These are phyloP conservation scores for Ustilago bromivora DNA, from an alignment of 1,284 basidiomycete genomes.

Conservation along the genomic window DNA sequence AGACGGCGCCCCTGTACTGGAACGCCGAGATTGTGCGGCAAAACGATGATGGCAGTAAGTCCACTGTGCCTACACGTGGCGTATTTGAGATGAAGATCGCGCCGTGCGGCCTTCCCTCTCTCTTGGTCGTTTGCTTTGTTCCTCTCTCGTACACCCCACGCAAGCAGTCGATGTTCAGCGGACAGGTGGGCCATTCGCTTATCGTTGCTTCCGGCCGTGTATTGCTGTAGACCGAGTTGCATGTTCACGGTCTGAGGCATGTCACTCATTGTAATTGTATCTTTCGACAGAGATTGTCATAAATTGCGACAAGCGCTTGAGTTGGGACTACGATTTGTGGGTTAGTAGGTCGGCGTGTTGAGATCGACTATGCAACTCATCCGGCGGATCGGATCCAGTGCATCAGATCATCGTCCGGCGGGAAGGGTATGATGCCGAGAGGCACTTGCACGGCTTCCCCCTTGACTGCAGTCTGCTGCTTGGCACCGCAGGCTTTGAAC, in stretches of 20 bases:
- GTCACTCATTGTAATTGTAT: background rate
- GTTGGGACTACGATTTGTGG: background rate
- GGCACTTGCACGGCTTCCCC: background rate
- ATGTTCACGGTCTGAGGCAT: background rate
- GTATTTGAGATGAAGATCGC: conserved; percentile 57
- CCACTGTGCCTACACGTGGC: conserved; percentile 29
- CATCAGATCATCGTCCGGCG: background rate
- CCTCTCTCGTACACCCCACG: conserved; percentile 10
- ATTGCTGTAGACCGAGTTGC: background rate
- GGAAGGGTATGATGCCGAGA: background rate
- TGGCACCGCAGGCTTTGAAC: background rate
- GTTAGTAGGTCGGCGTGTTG: background rate
- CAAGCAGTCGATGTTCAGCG: background rate
- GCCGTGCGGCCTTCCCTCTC: conserved; percentile 51
- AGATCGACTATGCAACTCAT: background rate
- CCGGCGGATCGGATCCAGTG: background rate
- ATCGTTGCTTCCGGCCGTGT: background rate
- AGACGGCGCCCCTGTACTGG: conserved; percentile 45
- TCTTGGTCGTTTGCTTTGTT: conserved; percentile 48
- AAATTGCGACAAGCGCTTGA: background rate
- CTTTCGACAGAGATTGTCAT: background rate
- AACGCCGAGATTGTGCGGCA: conserved; percentile 44
- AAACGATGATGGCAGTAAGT: conserved; percentile 10
- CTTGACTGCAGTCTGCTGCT: background rate
- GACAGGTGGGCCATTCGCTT: background rate